Percentiles rank a stretch among this genome's conserved stretches.
phyloP scores from a whole-genome alignment of 805 yeast genomes.

The Yamadazyma sp. region DNA sequence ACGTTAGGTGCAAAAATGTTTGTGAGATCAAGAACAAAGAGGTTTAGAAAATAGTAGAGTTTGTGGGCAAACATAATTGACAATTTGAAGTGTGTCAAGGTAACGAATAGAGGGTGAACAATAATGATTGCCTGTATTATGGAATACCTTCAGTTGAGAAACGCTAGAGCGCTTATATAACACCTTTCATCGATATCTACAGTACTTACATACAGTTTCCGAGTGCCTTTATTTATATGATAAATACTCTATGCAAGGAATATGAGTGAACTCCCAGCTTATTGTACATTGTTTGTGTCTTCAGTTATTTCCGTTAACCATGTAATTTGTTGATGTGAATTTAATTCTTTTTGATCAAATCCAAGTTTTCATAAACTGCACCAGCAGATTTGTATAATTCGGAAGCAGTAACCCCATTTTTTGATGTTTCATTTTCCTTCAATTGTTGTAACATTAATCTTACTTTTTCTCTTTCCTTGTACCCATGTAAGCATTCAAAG shows the following conservation, averaged over 20 bases:
- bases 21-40: too few species aligned
- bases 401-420: slow-evolving; percentile 42
- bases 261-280: background rate
- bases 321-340: background rate
- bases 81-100: too few species aligned
- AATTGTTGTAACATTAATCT: slow-evolving; percentile 47
- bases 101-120: too few species aligned
- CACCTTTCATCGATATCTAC: too few species aligned
- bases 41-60: background rate
- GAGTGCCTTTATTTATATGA: slow-evolving; percentile 2
- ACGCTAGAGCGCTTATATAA: too few species aligned
- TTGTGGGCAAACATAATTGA: too few species aligned
- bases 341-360: slow-evolving; percentile 29
- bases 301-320: too few species aligned
- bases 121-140: too few species aligned
- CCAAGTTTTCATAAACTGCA: slow-evolving; percentile 42
- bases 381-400: slow-evolving; percentile 45
- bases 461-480: slow-evolving; percentile 45
- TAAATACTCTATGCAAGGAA: slow-evolving; percentile 8
- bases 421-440: slow-evolving; percentile 42
- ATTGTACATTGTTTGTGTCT: slow-evolving; percentile 4
- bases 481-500: slow-evolving; percentile 48
- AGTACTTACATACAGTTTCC: too few species aligned
- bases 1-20: too few species aligned
- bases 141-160: too few species aligned